These are phyloP conservation scores for Alternaria alternata DNA, from an alignment of 2,329 filamentous ascomycete species.

Conservation along the genomic window DNA sequence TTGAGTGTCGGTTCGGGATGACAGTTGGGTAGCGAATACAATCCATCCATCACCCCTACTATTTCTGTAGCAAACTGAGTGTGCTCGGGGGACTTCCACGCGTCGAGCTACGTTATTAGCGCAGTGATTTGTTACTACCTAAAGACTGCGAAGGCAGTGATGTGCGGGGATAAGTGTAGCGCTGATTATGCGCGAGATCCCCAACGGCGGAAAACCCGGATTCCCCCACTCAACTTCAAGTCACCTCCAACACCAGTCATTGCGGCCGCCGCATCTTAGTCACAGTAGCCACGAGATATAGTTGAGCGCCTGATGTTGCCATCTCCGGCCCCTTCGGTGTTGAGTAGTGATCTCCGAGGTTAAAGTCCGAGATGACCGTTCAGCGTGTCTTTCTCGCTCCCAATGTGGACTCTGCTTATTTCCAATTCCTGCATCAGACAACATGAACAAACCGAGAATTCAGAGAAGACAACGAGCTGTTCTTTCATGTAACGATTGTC, in stretches of 20 bases:
- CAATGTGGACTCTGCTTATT: neutral
- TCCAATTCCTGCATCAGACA: neutral
- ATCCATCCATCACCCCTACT: neutral
- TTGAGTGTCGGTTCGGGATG: neutral
- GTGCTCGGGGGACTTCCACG: neutral
- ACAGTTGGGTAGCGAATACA: neutral
- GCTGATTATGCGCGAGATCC: neutral
- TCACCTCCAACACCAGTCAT: no score
- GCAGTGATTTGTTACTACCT: neutral
- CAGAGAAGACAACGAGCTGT: constrained; percentile 41
- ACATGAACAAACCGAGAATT: neutral
- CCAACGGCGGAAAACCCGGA: no score
- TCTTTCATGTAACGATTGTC: constrained; percentile 53
- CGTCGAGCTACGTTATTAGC: neutral
- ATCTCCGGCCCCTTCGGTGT: neutral
- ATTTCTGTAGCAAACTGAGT: neutral
- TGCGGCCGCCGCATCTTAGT: no score
- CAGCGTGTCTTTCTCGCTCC: neutral
- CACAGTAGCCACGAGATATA: neutral
- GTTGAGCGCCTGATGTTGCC: neutral
- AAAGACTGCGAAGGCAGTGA: neutral
- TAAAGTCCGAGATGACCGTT: neutral
- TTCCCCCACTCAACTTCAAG: no score
- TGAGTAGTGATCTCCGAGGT: neutral
- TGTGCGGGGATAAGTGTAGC: neutral